Evolutionary conservation across 495 filamentous ascomycete genomes (phyloP).

Genomic region (Jackrogersella multiformis): DNA sequence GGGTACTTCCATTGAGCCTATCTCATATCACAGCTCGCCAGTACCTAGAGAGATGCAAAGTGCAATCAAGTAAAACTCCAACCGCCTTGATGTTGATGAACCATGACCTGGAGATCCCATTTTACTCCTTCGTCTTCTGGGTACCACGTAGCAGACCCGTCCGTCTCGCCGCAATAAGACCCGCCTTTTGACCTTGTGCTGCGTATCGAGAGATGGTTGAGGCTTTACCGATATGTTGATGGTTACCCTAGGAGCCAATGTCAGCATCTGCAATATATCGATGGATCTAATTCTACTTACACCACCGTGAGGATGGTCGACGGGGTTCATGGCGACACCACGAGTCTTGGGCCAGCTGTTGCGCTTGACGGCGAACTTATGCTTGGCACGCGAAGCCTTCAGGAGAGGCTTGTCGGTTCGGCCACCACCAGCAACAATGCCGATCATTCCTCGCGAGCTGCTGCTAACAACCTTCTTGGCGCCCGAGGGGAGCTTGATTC

Average conservation of each 20-base stretch:
- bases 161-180: constrained; percentile 98
- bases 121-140: constrained; percentile 98
- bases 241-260: constrained; percentile 80
- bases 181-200: constrained; percentile 98
- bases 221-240: constrained; percentile 99
- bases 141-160: constrained; percentile 99
- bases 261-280: constrained; percentile 43
- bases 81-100: constrained; percentile 61
- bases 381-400: constrained; percentile 98
- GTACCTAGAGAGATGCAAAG: constrained; percentile 66
- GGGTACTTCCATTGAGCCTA: constrained; percentile 52
- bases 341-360: constrained; percentile 99
- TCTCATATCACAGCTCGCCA: constrained; percentile 52
- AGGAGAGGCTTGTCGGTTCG: constrained; percentile 99
- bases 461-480: constrained; percentile 98
- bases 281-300: constrained; percentile 48
- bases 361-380: constrained; percentile 99
- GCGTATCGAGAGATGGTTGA: constrained; percentile 99
- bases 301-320: constrained; percentile 99
- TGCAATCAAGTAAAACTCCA: constrained; percentile 64
- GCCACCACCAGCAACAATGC: constrained; percentile 98
- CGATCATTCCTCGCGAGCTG: constrained; percentile 95
- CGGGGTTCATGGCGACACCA: constrained; percentile 99
- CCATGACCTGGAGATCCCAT: constrained; percentile 55
- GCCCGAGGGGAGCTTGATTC: constrained; percentile 97